Conservation (phyloP, 2,329 filamentous ascomycete genomes). For the Fusarium newnesense region DNA sequence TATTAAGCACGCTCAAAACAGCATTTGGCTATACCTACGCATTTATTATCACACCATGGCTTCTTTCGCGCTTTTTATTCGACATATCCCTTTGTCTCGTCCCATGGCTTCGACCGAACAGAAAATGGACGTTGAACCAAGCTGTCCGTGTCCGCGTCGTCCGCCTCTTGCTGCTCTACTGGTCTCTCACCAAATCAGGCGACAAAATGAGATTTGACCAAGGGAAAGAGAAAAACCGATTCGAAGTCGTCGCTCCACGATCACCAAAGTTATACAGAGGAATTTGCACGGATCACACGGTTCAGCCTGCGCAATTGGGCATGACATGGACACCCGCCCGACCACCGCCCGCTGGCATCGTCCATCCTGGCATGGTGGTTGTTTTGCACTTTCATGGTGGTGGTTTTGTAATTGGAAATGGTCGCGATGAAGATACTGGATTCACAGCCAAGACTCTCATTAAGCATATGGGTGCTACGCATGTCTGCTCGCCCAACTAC, state of each 20-base stretch:
- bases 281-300: conserved; percentile 1
- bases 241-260: conserved; percentile 27
- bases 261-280: conserved; percentile 30
- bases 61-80: conserved; percentile 23
- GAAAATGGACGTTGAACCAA: conserved; percentile 27
- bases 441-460: conserved; percentile 24
- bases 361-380: conserved; percentile 15
- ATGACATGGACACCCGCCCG: conserved; percentile 38
- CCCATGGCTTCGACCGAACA: conserved; percentile 13
- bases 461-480: conserved; percentile 31
- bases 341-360: conserved; percentile 20
- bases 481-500: conserved; percentile 38
- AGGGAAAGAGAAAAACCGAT: conserved; percentile 30
- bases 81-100: conserved; percentile 26
- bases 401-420: conserved; percentile 34
- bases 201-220: conserved; percentile 11
- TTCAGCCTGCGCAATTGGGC: conserved; percentile 21
- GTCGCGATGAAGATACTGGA: conserved; percentile 36
- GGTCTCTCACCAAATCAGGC: conserved; percentile 28
- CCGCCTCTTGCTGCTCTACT: conserved; percentile 33
- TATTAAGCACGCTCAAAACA: background rate
- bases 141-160: conserved; percentile 33
- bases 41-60: conserved; percentile 19
- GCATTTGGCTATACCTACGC: background rate
- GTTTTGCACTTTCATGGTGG: conserved; percentile 36